Evolutionary conservation across 2,329 filamentous ascomycete genomes (phyloP).

Genomic region (Phoma sp.): DNA sequence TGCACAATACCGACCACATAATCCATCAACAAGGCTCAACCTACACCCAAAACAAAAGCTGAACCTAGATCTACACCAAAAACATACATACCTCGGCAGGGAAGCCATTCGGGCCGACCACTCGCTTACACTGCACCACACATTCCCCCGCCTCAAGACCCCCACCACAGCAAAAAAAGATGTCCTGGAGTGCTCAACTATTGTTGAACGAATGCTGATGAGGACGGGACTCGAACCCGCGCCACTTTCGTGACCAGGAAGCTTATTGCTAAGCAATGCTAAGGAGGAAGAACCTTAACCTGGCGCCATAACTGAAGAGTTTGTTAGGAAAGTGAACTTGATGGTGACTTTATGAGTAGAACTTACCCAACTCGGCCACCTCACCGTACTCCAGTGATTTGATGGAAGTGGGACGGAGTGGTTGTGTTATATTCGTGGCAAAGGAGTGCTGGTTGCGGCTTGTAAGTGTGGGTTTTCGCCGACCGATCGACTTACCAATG

Average conservation of each 20-base stretch:
- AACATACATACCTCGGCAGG: no score
- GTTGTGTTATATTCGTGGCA: neutral
- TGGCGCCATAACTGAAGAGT: constrained; percentile 14
- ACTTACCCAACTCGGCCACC: constrained; percentile 17
- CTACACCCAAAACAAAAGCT: no score
- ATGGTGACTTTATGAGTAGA: neutral
- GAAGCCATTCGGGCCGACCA: neutral
- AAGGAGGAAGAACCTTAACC: constrained; percentile 19
- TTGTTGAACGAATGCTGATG: constrained; percentile 13
- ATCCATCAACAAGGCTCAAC: no score
- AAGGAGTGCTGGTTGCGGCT: no score
- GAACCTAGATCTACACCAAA: no score
- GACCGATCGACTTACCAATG: no score
- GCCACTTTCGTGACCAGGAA: constrained; percentile 23
- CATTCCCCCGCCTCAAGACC: neutral
- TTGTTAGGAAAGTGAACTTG: neutral
- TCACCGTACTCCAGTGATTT: constrained; percentile 3
- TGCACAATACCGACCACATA: no score
- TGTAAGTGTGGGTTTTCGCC: no score
- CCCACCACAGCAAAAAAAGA: neutral
- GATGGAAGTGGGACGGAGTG: neutral
- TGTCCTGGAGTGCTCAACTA: constrained; percentile 3
- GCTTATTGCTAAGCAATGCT: constrained; percentile 19
- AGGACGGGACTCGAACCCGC: constrained; percentile 21
- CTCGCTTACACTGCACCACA: neutral